A percentile compares a stretch with the other conserved stretches of the same genome.
Evolutionary conservation across 2,329 filamentous ascomycete species (phyloP).

Genomic region (Aspergillus glaucus): DNA sequence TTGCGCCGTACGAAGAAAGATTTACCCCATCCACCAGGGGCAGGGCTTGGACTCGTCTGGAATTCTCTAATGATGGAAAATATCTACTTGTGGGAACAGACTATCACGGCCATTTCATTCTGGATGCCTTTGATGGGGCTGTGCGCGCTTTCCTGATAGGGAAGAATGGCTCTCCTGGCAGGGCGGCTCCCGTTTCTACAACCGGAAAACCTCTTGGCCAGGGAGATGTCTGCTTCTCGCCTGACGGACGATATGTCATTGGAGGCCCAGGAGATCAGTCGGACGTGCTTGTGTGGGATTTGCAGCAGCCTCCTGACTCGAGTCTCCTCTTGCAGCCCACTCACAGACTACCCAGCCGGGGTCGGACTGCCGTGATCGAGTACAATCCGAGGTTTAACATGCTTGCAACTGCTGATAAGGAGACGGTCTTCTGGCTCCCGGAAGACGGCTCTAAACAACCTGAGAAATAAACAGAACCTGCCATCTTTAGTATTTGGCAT

Average conservation of each 20-base stretch:
- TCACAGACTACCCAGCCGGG: slow-evolving; percentile 38
- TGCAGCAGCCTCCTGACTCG: slow-evolving; percentile 51
- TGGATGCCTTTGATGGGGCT: slow-evolving; percentile 86
- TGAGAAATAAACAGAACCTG: slow-evolving; percentile 22
- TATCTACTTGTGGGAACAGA: slow-evolving; percentile 76
- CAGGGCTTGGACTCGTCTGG: slow-evolving; percentile 72
- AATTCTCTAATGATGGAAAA: slow-evolving; percentile 96
- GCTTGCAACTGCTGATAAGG: slow-evolving; percentile 81
- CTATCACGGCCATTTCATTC: slow-evolving; percentile 75
- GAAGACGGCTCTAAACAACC: slow-evolving; percentile 46
- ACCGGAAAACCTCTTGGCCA: slow-evolving; percentile 48
- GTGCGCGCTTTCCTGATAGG: slow-evolving; percentile 65
- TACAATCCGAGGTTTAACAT: slow-evolving; percentile 92
- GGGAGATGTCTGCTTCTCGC: slow-evolving; percentile 80
- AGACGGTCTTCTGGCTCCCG: slow-evolving; percentile 72
- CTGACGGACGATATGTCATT: slow-evolving; percentile 82
- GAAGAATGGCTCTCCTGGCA: slow-evolving; percentile 42
- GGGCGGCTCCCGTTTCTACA: slow-evolving; percentile 47
- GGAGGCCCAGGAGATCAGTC: slow-evolving; percentile 64
- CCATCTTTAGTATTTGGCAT: not conserved
- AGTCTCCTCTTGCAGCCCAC: slow-evolving; percentile 46
- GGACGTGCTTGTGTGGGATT: slow-evolving; percentile 83
- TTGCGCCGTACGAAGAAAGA: slow-evolving; percentile 54
- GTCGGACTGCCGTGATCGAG: slow-evolving; percentile 66
- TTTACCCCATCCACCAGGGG: slow-evolving; percentile 45